Evolutionary conservation across 176 grass and related monocot genomes (phyloP).

Genomic region (Carex parvula): DNA sequence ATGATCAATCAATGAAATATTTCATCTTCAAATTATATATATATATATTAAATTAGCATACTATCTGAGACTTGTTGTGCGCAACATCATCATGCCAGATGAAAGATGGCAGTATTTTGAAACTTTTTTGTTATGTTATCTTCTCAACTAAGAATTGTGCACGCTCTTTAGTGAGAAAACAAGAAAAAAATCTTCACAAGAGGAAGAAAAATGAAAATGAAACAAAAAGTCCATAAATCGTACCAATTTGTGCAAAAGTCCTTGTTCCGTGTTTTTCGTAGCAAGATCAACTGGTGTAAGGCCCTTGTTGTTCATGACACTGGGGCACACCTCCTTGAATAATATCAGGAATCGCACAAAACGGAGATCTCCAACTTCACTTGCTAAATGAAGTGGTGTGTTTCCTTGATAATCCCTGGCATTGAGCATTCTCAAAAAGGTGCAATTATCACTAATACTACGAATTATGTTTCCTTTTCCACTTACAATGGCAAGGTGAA

Average conservation of each 20-base stretch:
- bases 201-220: neutral
- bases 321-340: conserved; percentile 33
- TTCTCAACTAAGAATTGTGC: too few relatives aligned
- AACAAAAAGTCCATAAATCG: neutral
- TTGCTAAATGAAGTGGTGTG: conserved; percentile 72
- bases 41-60: too few relatives aligned
- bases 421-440: conserved; percentile 56
- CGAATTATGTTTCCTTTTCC: conserved; percentile 44
- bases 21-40: too few relatives aligned
- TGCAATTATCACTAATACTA: conserved; percentile 30
- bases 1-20: too few relatives aligned
- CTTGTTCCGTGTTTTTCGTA: conserved; percentile 34
- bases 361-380: conserved; percentile 28
- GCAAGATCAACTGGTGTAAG: conserved; percentile 65
- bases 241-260: conserved; percentile 50
- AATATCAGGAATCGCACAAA: conserved; percentile 53
- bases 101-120: too few relatives aligned
- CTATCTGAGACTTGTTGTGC: too few relatives aligned
- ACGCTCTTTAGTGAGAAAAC: too few relatives aligned
- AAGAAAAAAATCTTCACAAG: too few relatives aligned
- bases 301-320: conserved; percentile 49
- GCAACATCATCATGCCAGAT: too few relatives aligned
- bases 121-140: too few relatives aligned
- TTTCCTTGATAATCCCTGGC: conserved; percentile 65
- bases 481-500: conserved; percentile 50